Conservation (phyloP, 2,329 filamentous ascomycete species). For the Diaporthe capsici region DNA sequence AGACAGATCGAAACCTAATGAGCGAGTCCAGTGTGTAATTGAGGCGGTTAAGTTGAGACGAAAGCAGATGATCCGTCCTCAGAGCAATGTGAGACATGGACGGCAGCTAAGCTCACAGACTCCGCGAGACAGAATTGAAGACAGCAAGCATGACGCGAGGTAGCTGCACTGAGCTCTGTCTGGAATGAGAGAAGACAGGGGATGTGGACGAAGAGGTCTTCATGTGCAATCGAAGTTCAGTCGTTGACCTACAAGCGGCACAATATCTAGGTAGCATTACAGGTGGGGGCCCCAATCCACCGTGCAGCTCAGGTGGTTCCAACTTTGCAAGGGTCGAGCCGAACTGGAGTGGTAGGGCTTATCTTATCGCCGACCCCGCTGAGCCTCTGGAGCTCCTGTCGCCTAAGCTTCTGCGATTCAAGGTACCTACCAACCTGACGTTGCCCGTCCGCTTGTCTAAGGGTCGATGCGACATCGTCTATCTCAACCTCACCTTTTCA, state of each 20-base stretch:
- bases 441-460: slow-evolving; percentile 23
- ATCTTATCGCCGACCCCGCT: slow-evolving; percentile 42
- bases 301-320: slow-evolving; percentile 1
- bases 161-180: neutral
- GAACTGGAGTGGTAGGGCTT: slow-evolving; percentile 12
- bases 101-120: neutral
- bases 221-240: neutral
- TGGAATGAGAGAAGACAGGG: neutral
- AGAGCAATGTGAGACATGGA: neutral
- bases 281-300: neutral
- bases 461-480: neutral
- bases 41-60: neutral
- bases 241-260: neutral
- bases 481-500: neutral
- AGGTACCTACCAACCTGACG: slow-evolving; percentile 11
- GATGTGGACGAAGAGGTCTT: neutral
- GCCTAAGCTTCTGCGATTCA: neutral
- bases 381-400: slow-evolving; percentile 30
- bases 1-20: neutral
- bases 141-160: too few species aligned
- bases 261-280: neutral
- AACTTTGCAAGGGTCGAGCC: neutral
- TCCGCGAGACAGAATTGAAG: neutral
- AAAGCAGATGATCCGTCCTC: neutral
- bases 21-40: neutral